phyloP scores from a whole-genome alignment of 495 filamentous ascomycete genomes.

The Neurospora sp. region DNA sequence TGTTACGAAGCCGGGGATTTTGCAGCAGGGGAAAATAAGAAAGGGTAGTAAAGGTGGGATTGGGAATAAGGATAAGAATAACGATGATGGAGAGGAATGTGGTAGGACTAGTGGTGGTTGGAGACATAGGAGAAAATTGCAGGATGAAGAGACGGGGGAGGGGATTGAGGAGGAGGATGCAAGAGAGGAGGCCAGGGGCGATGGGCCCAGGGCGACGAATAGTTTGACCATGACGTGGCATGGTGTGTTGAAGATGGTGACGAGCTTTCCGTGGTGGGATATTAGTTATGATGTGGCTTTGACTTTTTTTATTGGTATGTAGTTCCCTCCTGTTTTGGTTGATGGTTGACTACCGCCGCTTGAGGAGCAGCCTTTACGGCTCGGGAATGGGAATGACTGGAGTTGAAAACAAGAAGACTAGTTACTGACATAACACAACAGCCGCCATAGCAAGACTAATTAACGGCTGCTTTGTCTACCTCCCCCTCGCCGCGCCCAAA shows the following conservation, averaged over 20 bases:
- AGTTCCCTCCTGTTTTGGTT: background rate
- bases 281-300: constrained; percentile 57
- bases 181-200: constrained; percentile 16
- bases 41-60: background rate
- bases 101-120: background rate
- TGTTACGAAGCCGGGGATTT: constrained; percentile 23
- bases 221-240: constrained; percentile 25
- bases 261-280: constrained; percentile 54
- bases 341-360: background rate
- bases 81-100: background rate
- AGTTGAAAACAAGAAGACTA: background rate
- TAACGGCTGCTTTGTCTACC: constrained; percentile 58
- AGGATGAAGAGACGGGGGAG: background rate
- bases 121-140: background rate
- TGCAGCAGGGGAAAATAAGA: background rate
- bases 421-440: background rate
- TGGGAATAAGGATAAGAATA: background rate
- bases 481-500: constrained; percentile 45
- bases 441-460: constrained; percentile 53
- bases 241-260: constrained; percentile 47
- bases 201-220: constrained; percentile 36
- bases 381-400: background rate
- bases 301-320: constrained; percentile 48
- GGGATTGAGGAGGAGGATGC: background rate
- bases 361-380: background rate